Evolutionary conservation across 331 rosid genomes (phyloP).

Genomic region (Pyrus hybrid): DNA sequence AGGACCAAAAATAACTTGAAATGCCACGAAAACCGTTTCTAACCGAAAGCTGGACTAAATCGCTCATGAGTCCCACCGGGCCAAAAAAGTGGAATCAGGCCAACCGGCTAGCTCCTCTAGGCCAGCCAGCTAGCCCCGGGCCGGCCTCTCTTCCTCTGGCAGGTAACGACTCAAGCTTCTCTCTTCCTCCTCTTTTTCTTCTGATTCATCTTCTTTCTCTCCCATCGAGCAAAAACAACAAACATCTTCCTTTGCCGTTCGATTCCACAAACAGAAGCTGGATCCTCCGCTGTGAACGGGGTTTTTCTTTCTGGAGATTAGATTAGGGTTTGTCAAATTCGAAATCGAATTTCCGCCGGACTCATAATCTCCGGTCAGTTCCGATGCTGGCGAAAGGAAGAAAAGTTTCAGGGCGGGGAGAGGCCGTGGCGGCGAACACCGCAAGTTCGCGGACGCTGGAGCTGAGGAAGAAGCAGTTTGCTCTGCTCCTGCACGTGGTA

Average conservation of each 20-base stretch:
- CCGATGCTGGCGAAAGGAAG: constrained; percentile 59
- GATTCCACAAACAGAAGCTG: background rate
- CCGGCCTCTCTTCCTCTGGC: background rate
- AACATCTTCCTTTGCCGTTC: background rate
- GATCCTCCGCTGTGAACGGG: background rate
- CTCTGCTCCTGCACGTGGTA: constrained; percentile 85
- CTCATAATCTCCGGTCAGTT: background rate
- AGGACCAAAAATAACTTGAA: no score
- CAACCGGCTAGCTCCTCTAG: no score
- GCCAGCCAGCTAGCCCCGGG: no score
- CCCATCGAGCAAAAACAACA: background rate
- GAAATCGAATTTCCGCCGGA: background rate
- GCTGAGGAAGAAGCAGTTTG: constrained; percentile 83
- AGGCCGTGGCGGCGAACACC: constrained; percentile 54
- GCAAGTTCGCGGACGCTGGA: constrained; percentile 75
- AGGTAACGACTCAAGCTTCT: background rate
- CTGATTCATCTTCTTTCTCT: background rate
- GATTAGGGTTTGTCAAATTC: background rate
- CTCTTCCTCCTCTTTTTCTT: background rate
- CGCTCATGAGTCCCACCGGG: no score
- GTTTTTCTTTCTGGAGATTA: background rate
- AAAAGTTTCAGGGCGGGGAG: constrained; percentile 65
- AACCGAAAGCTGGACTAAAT: no score
- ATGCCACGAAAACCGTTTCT: no score
- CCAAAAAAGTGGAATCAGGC: no score